These are phyloP conservation scores for Allantophomopsis lycopodina DNA, from an alignment of 2,329 filamentous ascomycete species.

Conservation along the genomic window DNA sequence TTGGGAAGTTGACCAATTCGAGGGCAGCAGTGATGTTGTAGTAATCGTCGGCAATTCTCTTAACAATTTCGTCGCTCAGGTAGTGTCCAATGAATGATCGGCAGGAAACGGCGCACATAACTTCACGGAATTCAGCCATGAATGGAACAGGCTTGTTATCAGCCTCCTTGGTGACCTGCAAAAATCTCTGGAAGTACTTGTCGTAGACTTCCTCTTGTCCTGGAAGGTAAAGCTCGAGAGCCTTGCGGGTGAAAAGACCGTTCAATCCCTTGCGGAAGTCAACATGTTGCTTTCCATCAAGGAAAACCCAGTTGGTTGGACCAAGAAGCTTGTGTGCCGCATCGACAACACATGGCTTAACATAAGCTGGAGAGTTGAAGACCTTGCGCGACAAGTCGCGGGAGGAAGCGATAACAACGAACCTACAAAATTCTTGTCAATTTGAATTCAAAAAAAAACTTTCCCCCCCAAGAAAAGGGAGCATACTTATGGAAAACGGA, in stretches of 20 bases:
- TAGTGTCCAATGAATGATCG: constrained; percentile 97
- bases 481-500: constrained; percentile 97
- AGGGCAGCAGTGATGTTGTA: constrained; percentile 91
- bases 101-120: constrained; percentile 90
- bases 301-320: constrained; percentile 88
- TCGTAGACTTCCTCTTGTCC: constrained; percentile 88
- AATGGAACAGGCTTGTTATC: constrained; percentile 67
- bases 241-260: constrained; percentile 81
- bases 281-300: constrained; percentile 88
- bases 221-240: constrained; percentile 78
- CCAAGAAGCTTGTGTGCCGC: constrained; percentile 87
- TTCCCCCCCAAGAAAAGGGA: no score
- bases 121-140: constrained; percentile 84
- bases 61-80: constrained; percentile 77
- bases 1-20: constrained; percentile 95
- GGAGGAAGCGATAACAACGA: constrained; percentile 90
- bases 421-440: constrained; percentile 35
- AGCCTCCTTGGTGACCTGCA: constrained; percentile 59
- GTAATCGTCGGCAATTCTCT: constrained; percentile 93
- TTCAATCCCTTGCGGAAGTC: constrained; percentile 97
- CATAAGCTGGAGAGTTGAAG: constrained; percentile 83
- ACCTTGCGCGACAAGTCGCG: constrained; percentile 94
- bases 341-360: constrained; percentile 95
- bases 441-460: no score
- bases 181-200: constrained; percentile 68